phyloP scores from a whole-genome alignment of 371 early-diverging fungal genomes.

The Hamiltosporidium tvaerminnensis region DNA sequence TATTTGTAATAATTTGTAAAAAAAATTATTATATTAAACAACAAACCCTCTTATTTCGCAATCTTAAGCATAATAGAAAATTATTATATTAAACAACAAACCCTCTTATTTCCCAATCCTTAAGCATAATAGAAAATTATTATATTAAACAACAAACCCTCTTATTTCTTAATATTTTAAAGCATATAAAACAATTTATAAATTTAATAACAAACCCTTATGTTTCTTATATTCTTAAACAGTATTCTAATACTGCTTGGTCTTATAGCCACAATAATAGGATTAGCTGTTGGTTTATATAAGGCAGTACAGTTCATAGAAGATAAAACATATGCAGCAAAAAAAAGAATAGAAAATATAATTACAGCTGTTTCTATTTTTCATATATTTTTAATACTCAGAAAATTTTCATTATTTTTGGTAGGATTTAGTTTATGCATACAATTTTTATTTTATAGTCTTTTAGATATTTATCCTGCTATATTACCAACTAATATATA shows the following conservation, averaged over 20 bases:
- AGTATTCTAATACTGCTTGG: conserved; percentile 11
- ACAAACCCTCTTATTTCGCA: too few species aligned
- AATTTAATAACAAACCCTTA: too few species aligned
- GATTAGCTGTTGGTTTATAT: conserved; percentile 34
- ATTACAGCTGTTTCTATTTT: conserved; percentile 22
- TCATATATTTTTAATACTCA: conserved; percentile 42
- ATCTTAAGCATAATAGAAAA: too few species aligned
- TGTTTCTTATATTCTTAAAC: conserved; percentile 17
- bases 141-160: too few species aligned
- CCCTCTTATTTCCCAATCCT: too few species aligned
- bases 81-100: too few species aligned
- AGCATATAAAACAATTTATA: too few species aligned
- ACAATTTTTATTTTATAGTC: conserved; percentile 44
- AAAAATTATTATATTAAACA: too few species aligned
- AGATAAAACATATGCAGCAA: conserved; percentile 49
- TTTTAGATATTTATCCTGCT: conserved; percentile 47
- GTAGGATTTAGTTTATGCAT: conserved; percentile 38
- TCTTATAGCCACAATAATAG: conserved; percentile 30
- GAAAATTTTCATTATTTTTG: conserved; percentile 36
- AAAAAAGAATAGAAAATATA: conserved; percentile 40
- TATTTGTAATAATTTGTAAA: too few species aligned
- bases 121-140: too few species aligned
- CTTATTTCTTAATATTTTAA: too few species aligned
- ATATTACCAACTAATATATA: conserved; percentile 40
- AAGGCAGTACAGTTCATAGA: conserved; percentile 51